Evolutionary conservation across 352 stramenopile genomes (phyloP).

Genomic region (Globisporangium radiosum): DNA sequence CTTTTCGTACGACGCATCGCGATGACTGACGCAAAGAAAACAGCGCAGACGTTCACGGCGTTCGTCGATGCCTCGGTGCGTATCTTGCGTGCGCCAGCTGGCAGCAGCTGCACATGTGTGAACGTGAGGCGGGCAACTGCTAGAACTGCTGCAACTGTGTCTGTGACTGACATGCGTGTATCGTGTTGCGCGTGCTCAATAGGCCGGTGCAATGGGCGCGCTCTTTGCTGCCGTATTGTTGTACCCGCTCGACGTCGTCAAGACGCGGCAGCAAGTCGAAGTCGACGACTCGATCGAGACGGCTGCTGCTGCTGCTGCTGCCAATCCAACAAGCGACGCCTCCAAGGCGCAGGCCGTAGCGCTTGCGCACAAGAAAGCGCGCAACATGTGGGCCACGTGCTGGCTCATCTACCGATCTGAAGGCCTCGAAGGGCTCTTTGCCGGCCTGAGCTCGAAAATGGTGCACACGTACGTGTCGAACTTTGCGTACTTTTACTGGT

Average conservation of each 20-base stretch:
- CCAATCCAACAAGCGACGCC: slow-evolving; percentile 12
- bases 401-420: slow-evolving; percentile 68
- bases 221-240: slow-evolving; percentile 68
- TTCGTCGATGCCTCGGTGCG: slow-evolving; percentile 74
- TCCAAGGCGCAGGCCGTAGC: slow-evolving; percentile 20
- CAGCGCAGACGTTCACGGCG: slow-evolving; percentile 55
- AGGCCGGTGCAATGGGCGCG: slow-evolving; percentile 72
- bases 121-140: background rate
- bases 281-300: slow-evolving; percentile 24
- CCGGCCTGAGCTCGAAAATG: slow-evolving; percentile 66
- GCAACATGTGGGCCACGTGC: slow-evolving; percentile 47
- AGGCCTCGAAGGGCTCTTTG: slow-evolving; percentile 55
- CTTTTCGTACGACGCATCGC: background rate
- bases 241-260: slow-evolving; percentile 73
- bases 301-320: background rate
- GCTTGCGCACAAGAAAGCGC: slow-evolving; percentile 23
- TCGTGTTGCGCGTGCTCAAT: background rate
- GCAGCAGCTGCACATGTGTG: too few relatives aligned
- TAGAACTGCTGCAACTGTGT: background rate
- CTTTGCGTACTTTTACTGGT: slow-evolving; percentile 86
- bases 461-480: slow-evolving; percentile 71
- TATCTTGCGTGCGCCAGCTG: background rate
- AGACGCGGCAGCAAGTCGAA: slow-evolving; percentile 63
- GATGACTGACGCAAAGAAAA: slow-evolving; percentile 6
- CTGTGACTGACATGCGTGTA: background rate